A percentile compares a stretch with the other conserved stretches of the same genome.
These are phyloP conservation scores for Solanum appendiculatum DNA, from an alignment of 257 asterid species.

Conservation along the genomic window DNA sequence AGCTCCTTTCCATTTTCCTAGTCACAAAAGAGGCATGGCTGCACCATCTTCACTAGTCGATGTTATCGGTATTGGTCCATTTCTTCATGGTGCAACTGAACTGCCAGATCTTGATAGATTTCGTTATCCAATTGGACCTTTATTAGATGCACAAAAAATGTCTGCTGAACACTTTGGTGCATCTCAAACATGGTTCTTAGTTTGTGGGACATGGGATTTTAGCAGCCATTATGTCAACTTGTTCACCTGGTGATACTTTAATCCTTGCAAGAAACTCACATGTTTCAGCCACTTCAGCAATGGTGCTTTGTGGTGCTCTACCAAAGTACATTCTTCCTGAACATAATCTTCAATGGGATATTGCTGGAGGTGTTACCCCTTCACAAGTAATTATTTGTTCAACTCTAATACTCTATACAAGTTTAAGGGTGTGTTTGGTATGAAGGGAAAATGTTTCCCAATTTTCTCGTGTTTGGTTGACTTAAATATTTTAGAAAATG, in stretches of 20 bases:
- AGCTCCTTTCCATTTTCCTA: conserved; percentile 72
- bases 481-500: no score
- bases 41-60: conserved; percentile 54
- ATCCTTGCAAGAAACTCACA: conserved; percentile 72
- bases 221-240: conserved; percentile 69
- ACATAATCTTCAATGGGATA: conserved; percentile 52
- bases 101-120: conserved; percentile 76
- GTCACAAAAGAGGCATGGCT: conserved; percentile 74
- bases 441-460: no score
- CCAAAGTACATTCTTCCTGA: conserved; percentile 65
- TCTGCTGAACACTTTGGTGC: conserved; percentile 83
- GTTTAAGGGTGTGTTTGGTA: no score
- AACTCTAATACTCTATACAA: no score
- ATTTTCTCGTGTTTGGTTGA: no score
- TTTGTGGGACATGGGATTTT: conserved; percentile 74
- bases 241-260: conserved; percentile 59
- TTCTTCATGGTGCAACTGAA: conserved; percentile 62
- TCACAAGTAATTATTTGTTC: conserved; percentile 33
- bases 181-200: conserved; percentile 83
- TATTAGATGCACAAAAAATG: conserved; percentile 57
- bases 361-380: conserved; percentile 63
- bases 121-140: conserved; percentile 59
- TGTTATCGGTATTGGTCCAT: conserved; percentile 51
- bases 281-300: conserved; percentile 63
- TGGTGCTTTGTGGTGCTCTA: conserved; percentile 61